phyloP scores from a whole-genome alignment of 768 basidiomycete species.

The Calocybe indica region DNA sequence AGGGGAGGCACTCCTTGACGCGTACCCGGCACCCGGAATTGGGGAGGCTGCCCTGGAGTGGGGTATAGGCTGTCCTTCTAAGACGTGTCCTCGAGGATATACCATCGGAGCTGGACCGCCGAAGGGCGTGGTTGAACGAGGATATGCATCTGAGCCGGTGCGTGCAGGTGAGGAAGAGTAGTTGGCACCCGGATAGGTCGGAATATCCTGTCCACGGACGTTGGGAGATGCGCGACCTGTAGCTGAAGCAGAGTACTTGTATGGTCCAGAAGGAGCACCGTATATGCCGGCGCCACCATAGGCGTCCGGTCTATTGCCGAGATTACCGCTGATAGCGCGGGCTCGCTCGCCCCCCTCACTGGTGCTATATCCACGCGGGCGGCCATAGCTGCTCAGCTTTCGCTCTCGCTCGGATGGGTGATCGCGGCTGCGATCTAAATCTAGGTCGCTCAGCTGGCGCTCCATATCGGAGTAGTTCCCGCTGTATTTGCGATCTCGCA shows the following conservation, averaged over 20 bases:
- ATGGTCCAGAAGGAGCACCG: constrained; percentile 27
- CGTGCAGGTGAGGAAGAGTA: constrained; percentile 31
- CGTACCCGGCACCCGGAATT: constrained; percentile 31
- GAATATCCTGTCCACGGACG: constrained; percentile 37
- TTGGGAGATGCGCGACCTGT: constrained; percentile 39
- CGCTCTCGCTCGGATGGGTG: constrained; percentile 23
- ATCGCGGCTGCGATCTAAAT: constrained; percentile 29
- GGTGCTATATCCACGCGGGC: constrained; percentile 41
- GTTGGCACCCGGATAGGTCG: constrained; percentile 27
- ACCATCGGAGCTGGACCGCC: constrained; percentile 20
- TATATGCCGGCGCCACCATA: constrained; percentile 26
- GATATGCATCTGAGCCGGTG: constrained; percentile 25
- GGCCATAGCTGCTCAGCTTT: constrained; percentile 27
- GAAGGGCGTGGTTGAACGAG: constrained; percentile 39
- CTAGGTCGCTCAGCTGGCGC: constrained; percentile 37
- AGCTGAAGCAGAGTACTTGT: constrained; percentile 16
- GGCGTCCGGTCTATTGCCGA: constrained; percentile 19
- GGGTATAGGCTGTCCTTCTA: constrained; percentile 47
- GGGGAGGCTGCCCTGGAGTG: constrained; percentile 47
- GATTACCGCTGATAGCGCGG: constrained; percentile 34
- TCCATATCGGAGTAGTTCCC: constrained; percentile 20
- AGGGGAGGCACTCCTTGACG: constrained; percentile 20
- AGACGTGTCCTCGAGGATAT: constrained; percentile 53
- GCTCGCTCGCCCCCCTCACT: constrained; percentile 29
- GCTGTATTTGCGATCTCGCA: no score